Evolutionary conservation across 257 asterid species (phyloP).

Genomic region (Lithospermum erythrorhizon): DNA sequence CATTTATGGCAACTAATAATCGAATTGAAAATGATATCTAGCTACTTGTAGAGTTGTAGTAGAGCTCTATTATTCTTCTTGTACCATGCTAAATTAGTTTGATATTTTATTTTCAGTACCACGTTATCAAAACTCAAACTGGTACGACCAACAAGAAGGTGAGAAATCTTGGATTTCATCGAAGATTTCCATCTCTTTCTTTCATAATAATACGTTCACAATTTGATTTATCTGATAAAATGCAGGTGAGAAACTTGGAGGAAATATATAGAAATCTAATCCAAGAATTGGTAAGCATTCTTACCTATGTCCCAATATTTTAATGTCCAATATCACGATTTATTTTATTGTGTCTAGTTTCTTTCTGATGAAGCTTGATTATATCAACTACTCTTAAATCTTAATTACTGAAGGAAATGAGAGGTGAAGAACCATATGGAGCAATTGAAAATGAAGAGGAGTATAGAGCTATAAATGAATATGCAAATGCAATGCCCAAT

Average conservation of each 20-base stretch:
- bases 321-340: too few species aligned
- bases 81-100: not conserved
- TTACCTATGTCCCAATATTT: too few species aligned
- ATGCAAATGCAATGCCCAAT: conserved; percentile 19
- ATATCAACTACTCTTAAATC: not conserved
- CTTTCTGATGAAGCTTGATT: not conserved
- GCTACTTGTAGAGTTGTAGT: too few species aligned
- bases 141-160: conserved; percentile 31
- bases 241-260: conserved; percentile 28
- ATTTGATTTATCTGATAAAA: not conserved
- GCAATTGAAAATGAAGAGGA: conserved; percentile 22
- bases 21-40: not conserved
- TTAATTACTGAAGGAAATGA: conserved; percentile 18
- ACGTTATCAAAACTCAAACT: conserved; percentile 27
- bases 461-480: conserved; percentile 16
- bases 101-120: conserved; percentile 18
- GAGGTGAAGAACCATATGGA: conserved; percentile 24
- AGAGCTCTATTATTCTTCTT: too few species aligned
- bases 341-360: not conserved
- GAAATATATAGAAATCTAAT: conserved; percentile 28
- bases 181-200: not conserved
- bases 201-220: not conserved
- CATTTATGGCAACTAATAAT: not conserved
- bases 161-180: not conserved
- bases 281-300: conserved; percentile 17